A percentile compares a stretch with the other conserved stretches of the same genome.
Conservation (phyloP, 371 early-diverging fungal genomes). For the Conidiobolus incongruus region DNA sequence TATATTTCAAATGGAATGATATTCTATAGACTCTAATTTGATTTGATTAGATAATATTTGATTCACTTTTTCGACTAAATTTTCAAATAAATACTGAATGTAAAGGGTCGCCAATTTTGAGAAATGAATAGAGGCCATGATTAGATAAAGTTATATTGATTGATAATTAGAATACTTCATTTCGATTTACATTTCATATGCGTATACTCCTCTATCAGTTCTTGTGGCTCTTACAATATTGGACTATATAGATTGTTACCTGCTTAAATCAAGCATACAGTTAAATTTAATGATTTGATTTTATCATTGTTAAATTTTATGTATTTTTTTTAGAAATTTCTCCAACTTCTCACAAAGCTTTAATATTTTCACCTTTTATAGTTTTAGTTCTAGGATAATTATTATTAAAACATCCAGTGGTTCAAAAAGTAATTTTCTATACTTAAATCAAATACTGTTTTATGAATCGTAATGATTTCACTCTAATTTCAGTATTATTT, state of each 20-base stretch:
- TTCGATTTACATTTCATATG: slow-evolving; percentile 85
- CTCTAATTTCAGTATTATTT: too few species aligned
- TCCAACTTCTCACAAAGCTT: slow-evolving; percentile 44
- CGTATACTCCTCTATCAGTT: slow-evolving; percentile 99
- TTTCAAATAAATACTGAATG: slow-evolving; percentile 47
- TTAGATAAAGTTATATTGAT: not conserved
- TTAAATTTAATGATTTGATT: too few species aligned
- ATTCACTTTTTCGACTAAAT: slow-evolving; percentile 56
- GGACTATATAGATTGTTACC: not conserved
- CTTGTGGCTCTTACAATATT: slow-evolving; percentile 72
- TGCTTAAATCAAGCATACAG: too few species aligned
- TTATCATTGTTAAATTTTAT: slow-evolving; percentile 51
- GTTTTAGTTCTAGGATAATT: slow-evolving; percentile 45
- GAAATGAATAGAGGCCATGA: too few species aligned
- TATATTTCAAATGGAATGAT: too few species aligned
- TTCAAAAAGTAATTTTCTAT: too few species aligned
- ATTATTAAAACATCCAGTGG: too few species aligned
- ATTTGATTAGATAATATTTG: slow-evolving; percentile 48
- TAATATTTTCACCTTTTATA: slow-evolving; percentile 60
- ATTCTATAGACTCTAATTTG: slow-evolving; percentile 70
- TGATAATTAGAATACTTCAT: too few species aligned
- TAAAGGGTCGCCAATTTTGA: slow-evolving; percentile 3
- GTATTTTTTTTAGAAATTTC: slow-evolving; percentile 56
- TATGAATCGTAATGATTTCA: too few species aligned
- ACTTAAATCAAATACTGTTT: too few species aligned